A percentile compares a stretch with the other conserved stretches of the same genome.
These are phyloP conservation scores for Bonia amplexicaulis DNA, from an alignment of 176 grass and related monocot species.

Conservation along the genomic window DNA sequence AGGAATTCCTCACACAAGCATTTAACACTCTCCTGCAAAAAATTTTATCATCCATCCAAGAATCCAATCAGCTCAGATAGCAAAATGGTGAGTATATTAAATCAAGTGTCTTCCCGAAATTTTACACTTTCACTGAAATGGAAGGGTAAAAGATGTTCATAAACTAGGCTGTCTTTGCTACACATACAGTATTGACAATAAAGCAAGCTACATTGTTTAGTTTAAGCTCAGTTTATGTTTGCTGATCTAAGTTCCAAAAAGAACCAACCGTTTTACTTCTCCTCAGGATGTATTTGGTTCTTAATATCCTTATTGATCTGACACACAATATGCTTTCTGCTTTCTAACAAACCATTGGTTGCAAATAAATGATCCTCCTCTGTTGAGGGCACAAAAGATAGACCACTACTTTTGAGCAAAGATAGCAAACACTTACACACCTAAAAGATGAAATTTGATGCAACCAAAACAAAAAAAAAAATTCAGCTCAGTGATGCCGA, in stretches of 20 bases:
- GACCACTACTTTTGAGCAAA: neutral
- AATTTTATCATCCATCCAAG: neutral
- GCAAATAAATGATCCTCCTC: neutral
- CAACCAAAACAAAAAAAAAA: neutral
- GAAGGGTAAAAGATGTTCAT: neutral
- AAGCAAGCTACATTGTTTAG: neutral
- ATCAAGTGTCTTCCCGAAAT: neutral
- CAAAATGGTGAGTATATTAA: constrained; percentile 2
- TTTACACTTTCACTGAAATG: neutral
- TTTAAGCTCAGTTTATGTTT: constrained; percentile 4
- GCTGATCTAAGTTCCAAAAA: constrained; percentile 12
- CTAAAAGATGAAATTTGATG: neutral
- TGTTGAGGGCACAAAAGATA: neutral
- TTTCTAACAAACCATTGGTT: neutral
- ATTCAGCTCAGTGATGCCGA: neutral
- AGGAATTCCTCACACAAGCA: constrained; percentile 63
- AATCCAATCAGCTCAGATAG: constrained; percentile 1
- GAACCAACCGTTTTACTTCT: neutral
- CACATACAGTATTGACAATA: neutral
- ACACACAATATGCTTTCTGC: neutral
- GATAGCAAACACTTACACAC: neutral
- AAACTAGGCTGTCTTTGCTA: neutral
- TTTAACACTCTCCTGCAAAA: constrained; percentile 66
- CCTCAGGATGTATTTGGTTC: neutral
- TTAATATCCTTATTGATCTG: neutral